Percentiles rank a stretch among this genome's conserved stretches.
These are phyloP conservation scores for Trichosporon sp. DNA, from an alignment of 1,284 basidiomycete species.

Conservation along the genomic window DNA sequence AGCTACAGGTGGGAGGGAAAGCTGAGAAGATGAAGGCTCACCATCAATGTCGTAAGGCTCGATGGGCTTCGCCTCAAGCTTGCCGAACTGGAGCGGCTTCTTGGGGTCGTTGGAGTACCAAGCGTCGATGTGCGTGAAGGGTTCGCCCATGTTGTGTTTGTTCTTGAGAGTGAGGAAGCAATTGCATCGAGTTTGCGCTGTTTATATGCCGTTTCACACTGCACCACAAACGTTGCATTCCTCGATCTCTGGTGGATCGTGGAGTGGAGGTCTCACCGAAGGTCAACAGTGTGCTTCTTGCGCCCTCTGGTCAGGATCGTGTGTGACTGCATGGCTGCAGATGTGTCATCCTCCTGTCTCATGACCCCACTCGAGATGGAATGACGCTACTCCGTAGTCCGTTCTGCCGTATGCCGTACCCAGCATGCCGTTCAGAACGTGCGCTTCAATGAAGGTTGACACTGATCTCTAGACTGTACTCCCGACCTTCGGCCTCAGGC, in stretches of 20 bases:
- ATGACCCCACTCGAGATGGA: neutral
- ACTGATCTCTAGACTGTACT: too few species aligned
- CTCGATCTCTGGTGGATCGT: neutral
- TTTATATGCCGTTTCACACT: neutral
- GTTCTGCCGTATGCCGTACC: neutral
- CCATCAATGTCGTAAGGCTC: constrained; percentile 12
- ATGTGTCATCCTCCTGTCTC: neutral
- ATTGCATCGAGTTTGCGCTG: neutral
- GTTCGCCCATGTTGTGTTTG: neutral
- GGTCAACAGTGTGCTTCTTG: neutral
- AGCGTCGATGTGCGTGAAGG: constrained; percentile 7
- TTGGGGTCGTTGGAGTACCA: neutral
- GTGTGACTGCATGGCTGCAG: too few species aligned
- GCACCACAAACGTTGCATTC: neutral
- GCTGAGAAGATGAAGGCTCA: neutral
- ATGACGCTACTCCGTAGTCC: neutral
- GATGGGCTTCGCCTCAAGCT: constrained; percentile 10
- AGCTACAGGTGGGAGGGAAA: neutral
- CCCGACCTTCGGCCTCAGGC: neutral
- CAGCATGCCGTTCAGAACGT: neutral
- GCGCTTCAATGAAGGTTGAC: neutral
- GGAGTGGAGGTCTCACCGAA: neutral
- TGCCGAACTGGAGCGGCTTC: neutral
- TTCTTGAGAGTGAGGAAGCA: neutral
- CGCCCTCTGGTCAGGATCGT: too few species aligned